phyloP scores from a whole-genome alignment of 2,329 filamentous ascomycete species.

The Ophiostoma perfectum region DNA sequence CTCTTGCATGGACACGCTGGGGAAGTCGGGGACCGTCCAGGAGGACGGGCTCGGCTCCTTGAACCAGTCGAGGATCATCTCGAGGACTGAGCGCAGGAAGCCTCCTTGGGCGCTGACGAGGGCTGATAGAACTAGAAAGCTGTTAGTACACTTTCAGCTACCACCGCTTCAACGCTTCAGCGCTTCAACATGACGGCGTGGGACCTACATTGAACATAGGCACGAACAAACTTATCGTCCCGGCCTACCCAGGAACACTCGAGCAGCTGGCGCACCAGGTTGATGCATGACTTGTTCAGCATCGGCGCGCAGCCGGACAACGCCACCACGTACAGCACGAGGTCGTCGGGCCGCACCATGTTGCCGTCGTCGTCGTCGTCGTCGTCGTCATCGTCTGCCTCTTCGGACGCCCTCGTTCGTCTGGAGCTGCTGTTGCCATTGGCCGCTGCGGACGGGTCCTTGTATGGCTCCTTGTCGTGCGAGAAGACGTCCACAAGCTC shows the following conservation, averaged over 20 bases:
- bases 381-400: slow-evolving; percentile 40
- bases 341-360: slow-evolving; percentile 46
- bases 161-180: too few species aligned
- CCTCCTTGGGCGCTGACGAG: slow-evolving; percentile 78
- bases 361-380: slow-evolving; percentile 42
- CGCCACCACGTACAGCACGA: slow-evolving; percentile 58
- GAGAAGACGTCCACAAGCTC: slow-evolving; percentile 55
- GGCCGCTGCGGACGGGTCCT: slow-evolving; percentile 16
- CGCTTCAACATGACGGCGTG: background rate
- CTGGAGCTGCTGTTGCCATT: background rate
- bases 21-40: slow-evolving; percentile 48
- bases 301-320: slow-evolving; percentile 57
- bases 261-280: slow-evolving; percentile 55
- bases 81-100: slow-evolving; percentile 41
- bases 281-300: slow-evolving; percentile 54
- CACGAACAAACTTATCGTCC: slow-evolving; percentile 59
- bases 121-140: slow-evolving; percentile 57
- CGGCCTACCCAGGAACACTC: slow-evolving; percentile 60
- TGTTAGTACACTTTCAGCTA: slow-evolving; percentile 27
- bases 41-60: slow-evolving; percentile 45
- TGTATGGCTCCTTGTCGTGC: slow-evolving; percentile 42
- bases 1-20: slow-evolving; percentile 55
- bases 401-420: slow-evolving; percentile 39
- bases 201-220: slow-evolving; percentile 42
- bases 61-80: slow-evolving; percentile 75